These are phyloP conservation scores for Monosporozyma yasuniensis DNA, from an alignment of 805 yeast genomes.

Conservation along the genomic window DNA sequence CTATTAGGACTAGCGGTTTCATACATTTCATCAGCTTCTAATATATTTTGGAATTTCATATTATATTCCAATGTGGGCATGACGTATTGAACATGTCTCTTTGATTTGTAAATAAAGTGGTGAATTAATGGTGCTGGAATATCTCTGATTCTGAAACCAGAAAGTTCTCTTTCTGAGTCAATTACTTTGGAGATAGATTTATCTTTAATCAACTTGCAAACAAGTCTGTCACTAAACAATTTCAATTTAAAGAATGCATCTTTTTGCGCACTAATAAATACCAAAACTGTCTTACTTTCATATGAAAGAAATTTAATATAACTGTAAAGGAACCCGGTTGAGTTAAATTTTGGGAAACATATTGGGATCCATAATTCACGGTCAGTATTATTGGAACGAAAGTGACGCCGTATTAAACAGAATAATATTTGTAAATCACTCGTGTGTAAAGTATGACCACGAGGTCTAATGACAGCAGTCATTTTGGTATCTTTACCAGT, in stretches of 20 bases:
- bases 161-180: conserved; percentile 18
- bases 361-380: conserved; percentile 91
- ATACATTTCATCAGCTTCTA: neutral
- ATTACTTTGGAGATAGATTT: conserved; percentile 32
- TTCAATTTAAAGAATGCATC: conserved; percentile 73
- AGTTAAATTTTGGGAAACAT: conserved; percentile 83
- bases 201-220: conserved; percentile 33
- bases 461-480: conserved; percentile 65
- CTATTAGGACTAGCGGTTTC: neutral
- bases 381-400: conserved; percentile 26
- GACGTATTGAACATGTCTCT: conserved; percentile 44
- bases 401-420: conserved; percentile 51
- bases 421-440: conserved; percentile 71
- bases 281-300: conserved; percentile 31
- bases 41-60: conserved; percentile 1
- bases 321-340: conserved; percentile 78
- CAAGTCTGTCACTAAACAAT: conserved; percentile 45
- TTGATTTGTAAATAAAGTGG: conserved; percentile 77
- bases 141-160: conserved; percentile 36
- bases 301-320: conserved; percentile 54
- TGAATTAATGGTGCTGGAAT: conserved; percentile 51
- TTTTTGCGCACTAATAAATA: conserved; percentile 49
- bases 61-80: conserved; percentile 24
- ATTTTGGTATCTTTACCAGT: conserved; percentile 49
- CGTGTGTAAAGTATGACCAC: conserved; percentile 67